These are phyloP conservation scores for Epichloe bromicola DNA, from an alignment of 2,329 filamentous ascomycete genomes.

Conservation along the genomic window DNA sequence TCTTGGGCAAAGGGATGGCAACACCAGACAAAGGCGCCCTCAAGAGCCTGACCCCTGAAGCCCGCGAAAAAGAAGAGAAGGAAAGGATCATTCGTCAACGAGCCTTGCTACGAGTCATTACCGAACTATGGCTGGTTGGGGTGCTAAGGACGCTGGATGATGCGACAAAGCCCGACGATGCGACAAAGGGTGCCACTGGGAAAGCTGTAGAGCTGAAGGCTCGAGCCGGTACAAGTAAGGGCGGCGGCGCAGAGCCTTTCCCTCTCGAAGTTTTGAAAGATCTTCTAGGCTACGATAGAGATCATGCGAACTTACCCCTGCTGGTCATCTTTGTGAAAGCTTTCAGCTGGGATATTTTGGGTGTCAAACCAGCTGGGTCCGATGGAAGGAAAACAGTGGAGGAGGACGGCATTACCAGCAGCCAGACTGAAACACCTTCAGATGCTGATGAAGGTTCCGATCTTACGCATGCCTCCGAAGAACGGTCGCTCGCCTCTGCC, in stretches of 20 bases:
- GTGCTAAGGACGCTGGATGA: conserved; percentile 70
- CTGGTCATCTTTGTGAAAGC: conserved; percentile 93
- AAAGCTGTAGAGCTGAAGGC: conserved; percentile 51
- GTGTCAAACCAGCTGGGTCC: conserved; percentile 55
- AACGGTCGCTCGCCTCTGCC: conserved; percentile 53
- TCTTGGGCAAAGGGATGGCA: conserved; percentile 79
- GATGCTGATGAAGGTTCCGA: conserved; percentile 38
- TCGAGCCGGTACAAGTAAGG: conserved; percentile 39
- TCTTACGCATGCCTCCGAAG: conserved; percentile 38
- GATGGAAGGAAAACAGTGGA: conserved; percentile 77
- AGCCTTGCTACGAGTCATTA: conserved; percentile 75
- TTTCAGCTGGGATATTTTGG: conserved; percentile 90
- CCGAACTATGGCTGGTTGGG: conserved; percentile 90
- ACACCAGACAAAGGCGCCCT: conserved; percentile 76
- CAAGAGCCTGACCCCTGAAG: conserved; percentile 68
- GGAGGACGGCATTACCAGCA: conserved; percentile 59
- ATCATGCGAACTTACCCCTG: conserved; percentile 80
- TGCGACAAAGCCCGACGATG: conserved; percentile 47
- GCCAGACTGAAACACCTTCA: conserved; percentile 22
- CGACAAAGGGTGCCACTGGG: conserved; percentile 44
- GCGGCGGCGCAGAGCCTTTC: conserved; percentile 70
- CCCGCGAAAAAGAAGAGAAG: conserved; percentile 90
- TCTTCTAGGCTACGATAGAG: conserved; percentile 80
- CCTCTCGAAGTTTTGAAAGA: conserved; percentile 97
- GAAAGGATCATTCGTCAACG: conserved; percentile 80